Evolutionary conservation across 2,329 filamentous ascomycete species (phyloP), one percentile per base, ranked within the genome.

Genomic region (Sarocladiaceae sp.): DNA sequence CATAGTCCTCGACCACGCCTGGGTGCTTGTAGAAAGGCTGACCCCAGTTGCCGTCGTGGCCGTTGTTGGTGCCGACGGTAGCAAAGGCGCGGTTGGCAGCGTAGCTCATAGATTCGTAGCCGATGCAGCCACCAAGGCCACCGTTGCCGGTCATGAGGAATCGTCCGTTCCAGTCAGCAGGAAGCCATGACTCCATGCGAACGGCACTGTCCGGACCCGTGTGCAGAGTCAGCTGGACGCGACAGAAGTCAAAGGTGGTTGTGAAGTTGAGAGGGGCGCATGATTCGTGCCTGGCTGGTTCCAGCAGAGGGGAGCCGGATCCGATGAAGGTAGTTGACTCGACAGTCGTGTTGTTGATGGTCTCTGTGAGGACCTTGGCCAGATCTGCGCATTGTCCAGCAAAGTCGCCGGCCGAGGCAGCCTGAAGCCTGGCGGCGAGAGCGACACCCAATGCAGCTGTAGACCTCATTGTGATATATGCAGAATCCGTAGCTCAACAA

Each of bases 1-100:
- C 55, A 46, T 62, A 69, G 48, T 69, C 65, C 33, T 54, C 52
- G 0, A 66, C 33, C 1, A 62, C 54, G 9, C 66, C 66, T 0
- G 61, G 52, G 44, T 65, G 64, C 26, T 66, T 54, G 13, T 64
- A 51, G 37, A 66, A 60, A 1, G 54, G 45, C 1, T 45, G 31
- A 1, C 51, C 62, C 1, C 55, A 51, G 1, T 66, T 68, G 29
- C 72, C 71, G 44, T 73, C 67, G 47, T 75, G 72, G 19, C 72
- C 72, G 24, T 71, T 73, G 52, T 75, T 74, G 6, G 70, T 67
- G 2, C 70, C 70, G 19, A 74, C 64, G 1, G 65, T 59, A 1
- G 70, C 68, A 49, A 74, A 74, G 1, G 69, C 70, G 11, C 65
- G 52, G 2, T 57, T 53, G 6, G 62, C 55, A 1, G 63, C 62